Conservation (phyloP, 305 asterid species). For the Striga hermonthica region DNA sequence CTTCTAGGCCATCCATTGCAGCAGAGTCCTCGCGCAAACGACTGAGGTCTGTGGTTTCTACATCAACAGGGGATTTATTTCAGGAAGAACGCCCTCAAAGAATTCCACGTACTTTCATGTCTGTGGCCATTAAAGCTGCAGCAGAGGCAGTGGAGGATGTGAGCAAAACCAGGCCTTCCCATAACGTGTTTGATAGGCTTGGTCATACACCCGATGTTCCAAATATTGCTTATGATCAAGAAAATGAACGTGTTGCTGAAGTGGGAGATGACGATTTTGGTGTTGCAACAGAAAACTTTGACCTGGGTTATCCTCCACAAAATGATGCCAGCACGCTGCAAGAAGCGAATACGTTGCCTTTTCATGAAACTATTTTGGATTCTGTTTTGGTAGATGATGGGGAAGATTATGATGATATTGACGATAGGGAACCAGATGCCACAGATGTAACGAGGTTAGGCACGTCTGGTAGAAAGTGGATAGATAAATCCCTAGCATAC, state of each 20-base stretch:
- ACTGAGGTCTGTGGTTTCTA: conserved; percentile 81
- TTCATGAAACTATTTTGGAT: conserved; percentile 40
- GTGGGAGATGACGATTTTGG: conserved; percentile 28
- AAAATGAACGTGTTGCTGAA: conserved; percentile 41
- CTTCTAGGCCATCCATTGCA: conserved; percentile 55
- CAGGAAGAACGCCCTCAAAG: conserved; percentile 54
- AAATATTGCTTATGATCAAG: conserved; percentile 24
- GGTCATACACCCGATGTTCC: conserved; percentile 33
- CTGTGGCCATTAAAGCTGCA: conserved; percentile 74
- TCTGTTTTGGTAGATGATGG: conserved; percentile 42
- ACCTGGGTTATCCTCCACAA: conserved; percentile 39
- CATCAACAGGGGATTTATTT: conserved; percentile 45
- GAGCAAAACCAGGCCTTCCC: conserved; percentile 51
- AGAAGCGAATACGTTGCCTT: conserved; percentile 33
- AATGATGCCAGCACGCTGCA: conserved; percentile 36
- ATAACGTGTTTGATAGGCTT: conserved; percentile 85
- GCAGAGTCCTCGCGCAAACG: conserved; percentile 67
- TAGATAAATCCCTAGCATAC: conserved; percentile 35
- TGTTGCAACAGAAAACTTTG: conserved; percentile 32
- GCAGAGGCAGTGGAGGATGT: conserved; percentile 88
- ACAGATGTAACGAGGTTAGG: conserved; percentile 37
- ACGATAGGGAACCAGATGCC: conserved; percentile 36
- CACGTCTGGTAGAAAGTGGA: conserved; percentile 40
- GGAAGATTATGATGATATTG: conserved; percentile 34
- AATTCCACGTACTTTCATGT: conserved; percentile 50